A percentile compares a stretch with the other conserved stretches of the same genome.
These are phyloP conservation scores for Barnettozyma sp. DNA, from an alignment of 805 yeast genomes.

Conservation along the genomic window DNA sequence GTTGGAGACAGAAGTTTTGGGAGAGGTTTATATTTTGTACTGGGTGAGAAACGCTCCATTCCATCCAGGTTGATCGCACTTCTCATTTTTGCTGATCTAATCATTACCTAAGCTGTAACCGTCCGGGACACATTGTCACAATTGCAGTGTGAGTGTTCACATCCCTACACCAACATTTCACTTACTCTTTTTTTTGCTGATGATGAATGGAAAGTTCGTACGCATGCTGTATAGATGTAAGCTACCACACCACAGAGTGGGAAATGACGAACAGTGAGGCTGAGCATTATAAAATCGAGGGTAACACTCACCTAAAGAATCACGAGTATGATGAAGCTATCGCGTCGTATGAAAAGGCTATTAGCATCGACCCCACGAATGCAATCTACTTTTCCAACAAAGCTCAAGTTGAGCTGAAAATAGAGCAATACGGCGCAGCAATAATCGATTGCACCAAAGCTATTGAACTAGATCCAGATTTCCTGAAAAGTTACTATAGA, in stretches of 20 bases:
- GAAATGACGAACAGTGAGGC: slow-evolving; percentile 31
- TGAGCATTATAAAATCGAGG: slow-evolving; percentile 52
- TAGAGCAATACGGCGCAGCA: slow-evolving; percentile 83
- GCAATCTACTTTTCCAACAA: slow-evolving; percentile 74
- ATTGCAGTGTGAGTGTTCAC: too few species aligned
- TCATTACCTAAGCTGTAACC: too few species aligned
- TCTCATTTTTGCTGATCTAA: too few species aligned
- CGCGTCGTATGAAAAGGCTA: slow-evolving; percentile 68
- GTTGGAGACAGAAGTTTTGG: too few species aligned
- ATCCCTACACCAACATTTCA: too few species aligned
- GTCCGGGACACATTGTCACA: too few species aligned
- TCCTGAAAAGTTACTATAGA: slow-evolving; percentile 79
- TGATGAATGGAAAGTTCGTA: not conserved
- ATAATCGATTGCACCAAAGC: slow-evolving; percentile 72
- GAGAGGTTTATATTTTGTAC: too few species aligned
- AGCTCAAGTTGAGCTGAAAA: slow-evolving; percentile 82
- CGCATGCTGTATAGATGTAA: too few species aligned
- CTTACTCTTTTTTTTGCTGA: not conserved
- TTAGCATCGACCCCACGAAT: slow-evolving; percentile 49
- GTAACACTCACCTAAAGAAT: slow-evolving; percentile 64
- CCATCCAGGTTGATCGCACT: too few species aligned
- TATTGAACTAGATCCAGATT: slow-evolving; percentile 54
- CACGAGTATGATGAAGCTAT: slow-evolving; percentile 61
- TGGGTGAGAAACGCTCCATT: too few species aligned
- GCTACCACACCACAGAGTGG: not conserved